Conservation (phyloP, 139 green algal species). For the Volvox africanus region DNA sequence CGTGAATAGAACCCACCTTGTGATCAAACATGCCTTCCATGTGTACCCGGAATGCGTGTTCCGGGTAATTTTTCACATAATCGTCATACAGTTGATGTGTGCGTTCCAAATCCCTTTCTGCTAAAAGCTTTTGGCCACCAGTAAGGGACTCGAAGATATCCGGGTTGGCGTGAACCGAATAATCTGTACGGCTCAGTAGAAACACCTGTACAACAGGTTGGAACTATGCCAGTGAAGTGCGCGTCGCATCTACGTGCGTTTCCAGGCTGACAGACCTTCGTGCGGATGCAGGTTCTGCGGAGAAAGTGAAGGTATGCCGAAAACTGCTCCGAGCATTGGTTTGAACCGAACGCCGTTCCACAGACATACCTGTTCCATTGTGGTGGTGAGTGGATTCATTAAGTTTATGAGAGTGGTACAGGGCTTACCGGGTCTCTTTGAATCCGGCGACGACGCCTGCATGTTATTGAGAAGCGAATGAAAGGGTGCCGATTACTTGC, state of each 20-base stretch:
- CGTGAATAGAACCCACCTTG: neutral
- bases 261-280: neutral
- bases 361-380: neutral
- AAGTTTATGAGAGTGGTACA: neutral
- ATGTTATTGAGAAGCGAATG: neutral
- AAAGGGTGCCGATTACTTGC: neutral
- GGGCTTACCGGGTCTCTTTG: constrained; percentile 8
- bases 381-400: neutral
- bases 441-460: constrained; percentile 1
- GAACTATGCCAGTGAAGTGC: neutral
- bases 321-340: neutral
- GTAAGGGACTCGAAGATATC: neutral
- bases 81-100: neutral
- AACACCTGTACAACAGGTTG: constrained; percentile 2
- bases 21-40: constrained; percentile 23
- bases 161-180: neutral
- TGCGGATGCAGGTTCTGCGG: neutral
- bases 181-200: neutral
- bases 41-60: neutral
- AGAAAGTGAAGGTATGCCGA: neutral
- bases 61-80: neutral
- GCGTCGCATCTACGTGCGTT: neutral
- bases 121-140: neutral
- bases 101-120: neutral
- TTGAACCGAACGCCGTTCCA: neutral